Percentiles rank a stretch among this genome's conserved stretches.
These are phyloP conservation scores for Isabelozyma gotoi DNA, from an alignment of 805 yeast genomes.

Conservation along the genomic window DNA sequence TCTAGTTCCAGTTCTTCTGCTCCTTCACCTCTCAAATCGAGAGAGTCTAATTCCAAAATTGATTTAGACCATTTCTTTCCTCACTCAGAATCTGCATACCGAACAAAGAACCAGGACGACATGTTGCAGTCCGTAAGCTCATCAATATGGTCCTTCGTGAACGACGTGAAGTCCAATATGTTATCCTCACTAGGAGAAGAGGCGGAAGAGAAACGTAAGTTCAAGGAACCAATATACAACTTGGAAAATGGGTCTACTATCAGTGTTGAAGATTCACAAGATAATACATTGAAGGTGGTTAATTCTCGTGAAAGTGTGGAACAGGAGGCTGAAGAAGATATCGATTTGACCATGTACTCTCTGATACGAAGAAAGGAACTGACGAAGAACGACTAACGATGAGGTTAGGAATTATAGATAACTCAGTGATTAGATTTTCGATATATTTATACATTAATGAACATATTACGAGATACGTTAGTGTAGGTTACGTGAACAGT, in stretches of 20 bases:
- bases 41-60: conserved; percentile 9
- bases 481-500: too few relatives aligned
- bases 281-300: neutral
- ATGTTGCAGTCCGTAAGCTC: conserved; percentile 41
- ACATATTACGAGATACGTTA: neutral
- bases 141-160: conserved; percentile 44
- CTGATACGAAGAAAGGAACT: conserved; percentile 5
- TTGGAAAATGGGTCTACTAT: conserved; percentile 26
- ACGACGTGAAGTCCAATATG: conserved; percentile 38
- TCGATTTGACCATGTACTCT: conserved; percentile 28
- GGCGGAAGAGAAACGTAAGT: neutral
- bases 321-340: conserved; percentile 16
- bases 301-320: conserved; percentile 14
- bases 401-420: neutral
- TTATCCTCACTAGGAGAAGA: conserved; percentile 24
- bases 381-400: neutral
- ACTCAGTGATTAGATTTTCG: too few relatives aligned
- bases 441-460: neutral
- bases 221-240: conserved; percentile 16
- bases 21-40: conserved; percentile 25
- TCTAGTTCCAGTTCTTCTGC: conserved; percentile 18
- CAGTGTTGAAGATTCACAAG: conserved; percentile 9
- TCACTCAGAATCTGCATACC: neutral
- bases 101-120: conserved; percentile 21
- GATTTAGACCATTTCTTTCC: conserved; percentile 8